These are phyloP conservation scores for Marchantia polymorpha DNA, from an alignment of 225 moss, liverwort and hornwort genomes.

Conservation along the genomic window DNA sequence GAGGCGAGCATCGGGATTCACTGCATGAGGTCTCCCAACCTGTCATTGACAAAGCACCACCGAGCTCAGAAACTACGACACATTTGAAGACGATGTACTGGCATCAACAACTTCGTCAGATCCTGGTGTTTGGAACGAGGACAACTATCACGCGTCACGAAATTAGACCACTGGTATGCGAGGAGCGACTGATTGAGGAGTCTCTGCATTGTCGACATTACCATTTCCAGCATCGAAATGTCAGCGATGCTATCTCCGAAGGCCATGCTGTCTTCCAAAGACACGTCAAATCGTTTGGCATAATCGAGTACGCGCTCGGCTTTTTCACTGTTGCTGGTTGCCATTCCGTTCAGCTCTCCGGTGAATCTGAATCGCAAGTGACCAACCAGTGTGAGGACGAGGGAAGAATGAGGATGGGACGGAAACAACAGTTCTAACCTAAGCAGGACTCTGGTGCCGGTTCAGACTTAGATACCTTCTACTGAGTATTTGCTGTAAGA, in stretches of 20 bases:
- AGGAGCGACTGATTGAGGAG: no score
- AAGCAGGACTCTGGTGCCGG: no score
- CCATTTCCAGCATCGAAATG: slow-evolving; percentile 43
- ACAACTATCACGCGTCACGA: background rate
- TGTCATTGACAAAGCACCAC: slow-evolving; percentile 2
- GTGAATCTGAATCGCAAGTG: slow-evolving; percentile 28
- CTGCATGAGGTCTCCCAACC: slow-evolving; percentile 46
- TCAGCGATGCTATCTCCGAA: slow-evolving; percentile 54
- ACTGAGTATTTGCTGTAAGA: no score
- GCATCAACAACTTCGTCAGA: background rate
- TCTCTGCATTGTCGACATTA: background rate
- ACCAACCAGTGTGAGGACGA: background rate
- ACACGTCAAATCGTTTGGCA: slow-evolving; percentile 34
- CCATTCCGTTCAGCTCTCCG: slow-evolving; percentile 41
- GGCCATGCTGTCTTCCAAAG: slow-evolving; percentile 45
- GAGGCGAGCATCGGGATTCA: slow-evolving; percentile 49
- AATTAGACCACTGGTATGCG: no score
- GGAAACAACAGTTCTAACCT: background rate
- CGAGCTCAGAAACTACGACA: background rate
- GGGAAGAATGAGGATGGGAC: no score
- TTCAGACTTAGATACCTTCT: no score
- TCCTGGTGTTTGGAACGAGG: no score
- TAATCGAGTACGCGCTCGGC: slow-evolving; percentile 43
- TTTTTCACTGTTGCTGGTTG: slow-evolving; percentile 39
- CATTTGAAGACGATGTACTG: background rate